These are phyloP conservation scores for Peltaster fructicola DNA, from an alignment of 2,329 filamentous ascomycete genomes.

Conservation along the genomic window DNA sequence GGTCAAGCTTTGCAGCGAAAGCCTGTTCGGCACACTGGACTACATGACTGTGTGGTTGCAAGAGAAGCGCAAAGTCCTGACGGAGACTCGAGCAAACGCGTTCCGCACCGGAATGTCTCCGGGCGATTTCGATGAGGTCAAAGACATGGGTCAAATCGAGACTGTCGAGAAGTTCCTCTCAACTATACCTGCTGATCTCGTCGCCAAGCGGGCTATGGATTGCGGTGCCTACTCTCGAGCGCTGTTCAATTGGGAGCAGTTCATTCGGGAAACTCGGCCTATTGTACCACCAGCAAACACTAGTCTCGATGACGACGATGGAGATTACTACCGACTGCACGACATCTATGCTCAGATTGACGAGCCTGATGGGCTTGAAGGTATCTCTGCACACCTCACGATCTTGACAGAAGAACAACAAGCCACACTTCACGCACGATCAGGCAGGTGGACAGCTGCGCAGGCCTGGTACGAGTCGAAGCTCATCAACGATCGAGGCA, in stretches of 20 bases:
- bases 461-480: conserved; percentile 97
- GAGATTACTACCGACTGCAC: conserved; percentile 50
- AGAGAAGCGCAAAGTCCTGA: conserved; percentile 43
- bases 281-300: conserved; percentile 23
- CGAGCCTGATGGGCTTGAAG: conserved; percentile 89
- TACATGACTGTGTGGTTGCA: conserved; percentile 86
- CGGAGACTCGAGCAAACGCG: conserved; percentile 23
- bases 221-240: conserved; percentile 86
- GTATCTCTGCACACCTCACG: conserved; percentile 73
- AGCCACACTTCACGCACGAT: conserved; percentile 79
- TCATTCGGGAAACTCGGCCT: conserved; percentile 43
- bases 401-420: conserved; percentile 87
- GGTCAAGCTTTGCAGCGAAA: conserved; percentile 76
- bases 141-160: conserved; percentile 35
- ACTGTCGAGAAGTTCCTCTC: conserved; percentile 56
- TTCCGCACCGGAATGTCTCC: conserved; percentile 26
- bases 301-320: conserved; percentile 28
- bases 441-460: conserved; percentile 81
- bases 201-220: conserved; percentile 72
- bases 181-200: conserved; percentile 52
- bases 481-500: conserved; percentile 59
- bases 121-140: conserved; percentile 33
- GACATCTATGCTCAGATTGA: conserved; percentile 96
- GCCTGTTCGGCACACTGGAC: conserved; percentile 76
- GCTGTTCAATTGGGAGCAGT: conserved; percentile 85